Conservation (phyloP, 2,329 filamentous ascomycete species). For the Orbilia quercus region DNA sequence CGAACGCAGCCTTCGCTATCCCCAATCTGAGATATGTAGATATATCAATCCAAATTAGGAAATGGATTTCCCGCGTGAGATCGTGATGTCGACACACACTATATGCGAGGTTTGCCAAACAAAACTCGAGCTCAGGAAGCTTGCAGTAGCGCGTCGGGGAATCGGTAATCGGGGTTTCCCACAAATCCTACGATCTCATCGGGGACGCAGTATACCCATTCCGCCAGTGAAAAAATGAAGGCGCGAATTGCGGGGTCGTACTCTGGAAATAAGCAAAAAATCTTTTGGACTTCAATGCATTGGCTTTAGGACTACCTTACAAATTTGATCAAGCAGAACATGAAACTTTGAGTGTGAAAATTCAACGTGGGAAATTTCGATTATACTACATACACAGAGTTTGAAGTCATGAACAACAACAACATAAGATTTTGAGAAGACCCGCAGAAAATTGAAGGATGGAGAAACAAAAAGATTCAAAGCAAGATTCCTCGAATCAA, state of each 20-base stretch:
- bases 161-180: slow-evolving; percentile 28
- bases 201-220: background rate
- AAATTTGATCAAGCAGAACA: background rate
- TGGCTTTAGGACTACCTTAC: slow-evolving; percentile 6
- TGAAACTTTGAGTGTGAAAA: background rate
- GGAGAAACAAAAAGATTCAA: slow-evolving; percentile 11
- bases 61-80: slow-evolving; percentile 30
- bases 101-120: slow-evolving; percentile 34
- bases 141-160: slow-evolving; percentile 55
- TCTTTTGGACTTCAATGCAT: background rate
- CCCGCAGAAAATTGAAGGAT: background rate
- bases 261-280: background rate
- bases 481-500: slow-evolving; percentile 23
- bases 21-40: slow-evolving; percentile 16
- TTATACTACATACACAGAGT: slow-evolving; percentile 36
- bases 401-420: slow-evolving; percentile 11
- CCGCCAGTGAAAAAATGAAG: background rate
- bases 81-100: slow-evolving; percentile 11
- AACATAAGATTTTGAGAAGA: background rate
- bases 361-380: slow-evolving; percentile 17
- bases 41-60: slow-evolving; percentile 18
- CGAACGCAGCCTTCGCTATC: slow-evolving; percentile 33
- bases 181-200: slow-evolving; percentile 6
- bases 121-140: background rate
- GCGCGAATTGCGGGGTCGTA: slow-evolving; percentile 12